A percentile compares a stretch with the other conserved stretches of the same genome.
Evolutionary conservation across 345 rosid species (phyloP).

Genomic region (Dipteronia dyeriana): DNA sequence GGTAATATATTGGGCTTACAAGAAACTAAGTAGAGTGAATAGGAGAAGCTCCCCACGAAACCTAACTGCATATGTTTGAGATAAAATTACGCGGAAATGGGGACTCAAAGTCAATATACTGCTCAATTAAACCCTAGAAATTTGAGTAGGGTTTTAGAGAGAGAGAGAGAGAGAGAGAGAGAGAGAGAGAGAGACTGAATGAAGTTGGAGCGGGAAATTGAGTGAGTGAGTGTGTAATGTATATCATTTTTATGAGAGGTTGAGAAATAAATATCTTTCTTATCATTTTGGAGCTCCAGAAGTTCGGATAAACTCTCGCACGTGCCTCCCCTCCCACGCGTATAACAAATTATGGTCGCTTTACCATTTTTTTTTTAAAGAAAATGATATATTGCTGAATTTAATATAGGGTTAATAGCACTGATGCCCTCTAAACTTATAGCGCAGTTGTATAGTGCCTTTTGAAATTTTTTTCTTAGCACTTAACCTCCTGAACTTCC

Average conservation of each 20-base stretch:
- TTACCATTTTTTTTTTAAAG: not conserved
- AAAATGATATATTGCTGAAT: too few relatives aligned
- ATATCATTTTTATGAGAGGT: conserved; percentile 22
- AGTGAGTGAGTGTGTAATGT: not conserved
- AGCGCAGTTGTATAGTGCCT: too few relatives aligned
- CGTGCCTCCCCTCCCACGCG: conserved; percentile 17
- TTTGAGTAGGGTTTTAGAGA: conserved; percentile 4
- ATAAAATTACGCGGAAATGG: not conserved
- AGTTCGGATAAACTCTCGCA: conserved; percentile 18
- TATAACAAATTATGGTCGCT: not conserved
- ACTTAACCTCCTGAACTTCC: too few relatives aligned
- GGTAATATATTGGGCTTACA: conserved; percentile 21
- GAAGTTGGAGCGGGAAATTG: conserved; percentile 39
- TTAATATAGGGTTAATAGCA: too few relatives aligned
- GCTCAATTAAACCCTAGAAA: conserved; percentile 25
- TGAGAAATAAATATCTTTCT: conserved; percentile 24
- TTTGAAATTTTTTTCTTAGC: too few relatives aligned
- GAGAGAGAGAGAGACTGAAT: too few relatives aligned
- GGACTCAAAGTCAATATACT: not conserved
- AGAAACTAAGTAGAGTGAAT: conserved; percentile 34
- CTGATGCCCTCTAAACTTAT: too few relatives aligned
- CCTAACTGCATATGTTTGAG: conserved; percentile 32
- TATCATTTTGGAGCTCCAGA: conserved; percentile 20
- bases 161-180: not conserved
- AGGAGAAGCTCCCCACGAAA: conserved; percentile 30